Evolutionary conservation across 2,329 filamentous ascomycete genomes (phyloP), one percentile per base, ranked within the genome.

Genomic region (Fusarium mangiferae): DNA sequence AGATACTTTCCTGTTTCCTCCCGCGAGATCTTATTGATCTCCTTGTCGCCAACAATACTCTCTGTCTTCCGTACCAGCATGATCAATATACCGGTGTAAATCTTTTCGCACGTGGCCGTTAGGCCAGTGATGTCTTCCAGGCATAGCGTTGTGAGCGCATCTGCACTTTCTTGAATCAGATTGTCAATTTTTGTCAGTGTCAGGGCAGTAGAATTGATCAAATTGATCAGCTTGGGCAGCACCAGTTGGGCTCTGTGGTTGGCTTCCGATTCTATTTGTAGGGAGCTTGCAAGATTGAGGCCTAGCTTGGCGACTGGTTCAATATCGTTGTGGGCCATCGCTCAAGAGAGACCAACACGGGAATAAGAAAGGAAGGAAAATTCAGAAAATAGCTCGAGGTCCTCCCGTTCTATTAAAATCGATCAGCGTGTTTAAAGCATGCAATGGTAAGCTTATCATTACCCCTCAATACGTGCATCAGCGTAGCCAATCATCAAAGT

Each of bases 151-250:
- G 22, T 51, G 17, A 51, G 0, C n/a, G n/a, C n/a, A n/a, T n/a
- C n/a, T 51, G 2, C 8, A 24, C 24, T 35, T 10, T 35, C 48
- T 35, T 20, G 22, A 11, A 51, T 11, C 1, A 51, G 1, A 20
- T 51, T 8, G 4, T 35, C 6, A 1, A 51, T 6, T 4, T 51
- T 51, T 0, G 0, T 51, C 1, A 51, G 14, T 1, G 30, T 35
- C 48, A 35, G 11, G 1, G 48, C 22, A 0, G 30, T 51, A 0
- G 30, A 35, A 12, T 35, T 51, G 22, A 51, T 35, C 12, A 51
- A 2, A 35, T 51, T 35, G 17, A 35, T 51, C 0, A 51, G 6
- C 30, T 51, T 11, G 6, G 48, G 48, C 24, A 51, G 48, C 2
- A 2, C 11, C 0, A 35, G 30, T 6, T 17, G 12, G 17, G 48